Base-by-base conservation (phyloP, 202 grass and related monocot species). In the Setaria italica region DNA sequence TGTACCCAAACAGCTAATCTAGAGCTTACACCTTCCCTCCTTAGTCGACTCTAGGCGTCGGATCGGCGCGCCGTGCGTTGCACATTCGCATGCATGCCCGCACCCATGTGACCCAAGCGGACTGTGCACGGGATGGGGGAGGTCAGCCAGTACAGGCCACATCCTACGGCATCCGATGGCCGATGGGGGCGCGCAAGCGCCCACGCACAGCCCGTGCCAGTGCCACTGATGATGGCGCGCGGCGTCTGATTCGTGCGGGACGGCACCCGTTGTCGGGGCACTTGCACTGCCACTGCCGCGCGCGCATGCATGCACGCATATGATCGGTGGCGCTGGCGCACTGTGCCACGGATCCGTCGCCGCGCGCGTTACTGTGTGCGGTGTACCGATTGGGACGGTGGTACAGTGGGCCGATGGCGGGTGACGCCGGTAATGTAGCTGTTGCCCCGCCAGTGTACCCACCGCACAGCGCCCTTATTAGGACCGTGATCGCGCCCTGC, bases 61-160 rank as follows among this genome's bases (percentile, higher is more conserved):
- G 25, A 25, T 25, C 25, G 25, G 25, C 25, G 25, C 25, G 25
- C 25, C 25, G 25, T 25, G 25, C 25, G 25, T 41, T 41, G 57
- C 35, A 17, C 9, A 54, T 2, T 5, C 14, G 19, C 73, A n/a
- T 76, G 72, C 33, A 75, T 15, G 45, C 35, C 11, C 41, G n/a
- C 45, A 20, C 37, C 59, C 86, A 66, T 79, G 86, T 82, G 86
- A 41, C 47, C 39, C 5, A 41, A 3, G 32, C 32, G 14, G 46
- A 54, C 80, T 63, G 73, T 47, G 80, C 80, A 12, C 56, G 43
- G 62, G 48, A 37, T 80, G 63, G 78, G 32, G 54, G 39, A 5
- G 65, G 13, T 37, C 71, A 54, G 71, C 48, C 25, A 25, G 25
- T 25, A 50, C 11, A 5, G 51, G 70, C 57, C 70, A 34, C 13